Base-by-base conservation (phyloP, 2,329 filamentous ascomycete genomes). In the Calonectria honghensis region DNA sequence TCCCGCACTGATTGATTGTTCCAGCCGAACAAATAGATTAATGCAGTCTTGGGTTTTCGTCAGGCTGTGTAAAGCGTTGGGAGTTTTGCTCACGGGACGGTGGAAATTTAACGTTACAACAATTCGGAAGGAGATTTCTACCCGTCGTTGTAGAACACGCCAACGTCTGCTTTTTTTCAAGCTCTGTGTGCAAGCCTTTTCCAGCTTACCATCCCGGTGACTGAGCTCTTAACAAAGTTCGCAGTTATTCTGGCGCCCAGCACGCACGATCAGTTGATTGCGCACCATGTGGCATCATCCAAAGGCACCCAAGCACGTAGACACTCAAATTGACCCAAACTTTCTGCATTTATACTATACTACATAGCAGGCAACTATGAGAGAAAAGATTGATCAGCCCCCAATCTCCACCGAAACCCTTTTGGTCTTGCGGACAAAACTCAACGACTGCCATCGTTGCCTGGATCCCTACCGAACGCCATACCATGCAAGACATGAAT, bases 401-500 rank as follows among this genome's bases (percentile, higher is more conserved):
- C 64, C 48, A 51, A 50, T 73, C 67, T 32, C 66, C 57, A 29
- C 72, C 41, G 31, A 65, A 66, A 59, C 52, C 75, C 41, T 54
- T 70, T 73, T 63, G 64, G 64, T 73, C 70, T 73, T 72, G 65
- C 74, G 76, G 78, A 71, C 72, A 79, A 59, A 75, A 72, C 73
- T 75, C 73, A 57, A 72, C 77, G 74, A 57, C 73, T 68, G 52
- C 51, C 72, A 73, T 74, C 68, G 66, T 61, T 73, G 79, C 73
- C 72, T 78, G 76, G 54, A 59, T 76, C 67, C 72, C 74, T 75
- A 73, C 75, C 75, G 76, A 82, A 82, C 79, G 81, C 81, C 79
- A 73, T 77, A 79, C 76, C 73, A 81, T 81, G 79, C 78, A 79
- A 80, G 79, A 77, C 73, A 79, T 79, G 78, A 71, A 75, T 57